Base-by-base conservation (phyloP, 2,329 filamentous ascomycete species). In the Sporothrix brasiliensis region DNA sequence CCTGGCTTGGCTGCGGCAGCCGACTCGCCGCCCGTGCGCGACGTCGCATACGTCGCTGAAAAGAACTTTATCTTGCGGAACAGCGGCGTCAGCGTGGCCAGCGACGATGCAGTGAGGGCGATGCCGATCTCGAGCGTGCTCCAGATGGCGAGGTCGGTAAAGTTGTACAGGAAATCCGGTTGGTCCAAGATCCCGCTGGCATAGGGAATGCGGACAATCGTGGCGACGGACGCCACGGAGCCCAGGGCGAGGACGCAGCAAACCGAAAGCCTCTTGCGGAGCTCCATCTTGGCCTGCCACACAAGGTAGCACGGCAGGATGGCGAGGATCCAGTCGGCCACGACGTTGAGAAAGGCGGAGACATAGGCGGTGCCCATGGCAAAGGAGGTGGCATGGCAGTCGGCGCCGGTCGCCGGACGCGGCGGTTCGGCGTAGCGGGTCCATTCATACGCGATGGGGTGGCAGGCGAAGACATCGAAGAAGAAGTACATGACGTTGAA, bases 251-350 rank as follows among this genome's bases (percentile, higher is more conserved):
- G 27, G 47, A 66, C 63, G 7, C 47, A 47, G 4, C 24, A 66
- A 2, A 66, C 63, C 9, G 63, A 66, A 39, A 66, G 39, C 63
- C 52, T 53, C 19, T 66, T 66, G 19, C 63, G 63, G 63, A 30
- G 61, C 47, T 66, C 63, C 63, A 66, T 66, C 63, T 66, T 66
- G 63, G 63, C 63, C 63, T 66, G 63, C 63, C 63, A 66, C 16
- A 66, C 63, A 1, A 66, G 63, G 30, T 66, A 66, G 16, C 47
- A 66, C 27, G 63, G 63, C 47, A 66, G 10, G 27, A 66, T 9
- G 19, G 63, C 63, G 7, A 66, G 11, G 1, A 27, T 24, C 63
- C 63, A 66, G 63, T 66, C 63, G 63, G 47, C 63, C 47, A 66
- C 47, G 1, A 66, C 63, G 3, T 66, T 66, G 2, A 66, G 21